Evolutionary conservation across 1,139 yeast genomes (phyloP).

Genomic region (Suhomyces terraborum): DNA sequence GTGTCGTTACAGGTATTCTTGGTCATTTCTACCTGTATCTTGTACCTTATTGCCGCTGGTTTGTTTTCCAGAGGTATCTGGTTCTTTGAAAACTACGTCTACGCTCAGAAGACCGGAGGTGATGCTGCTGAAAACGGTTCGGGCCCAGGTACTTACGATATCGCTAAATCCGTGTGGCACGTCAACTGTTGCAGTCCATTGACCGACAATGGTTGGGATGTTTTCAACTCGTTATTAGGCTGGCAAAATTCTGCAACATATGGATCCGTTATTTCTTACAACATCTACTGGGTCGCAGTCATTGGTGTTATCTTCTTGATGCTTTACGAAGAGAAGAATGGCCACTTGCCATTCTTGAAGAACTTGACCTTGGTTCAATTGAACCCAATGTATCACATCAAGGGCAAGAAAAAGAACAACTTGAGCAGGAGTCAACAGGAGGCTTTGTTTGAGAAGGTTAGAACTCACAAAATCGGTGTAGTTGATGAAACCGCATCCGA

Average conservation of each 20-base stretch:
- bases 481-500: slow-evolving; percentile 14
- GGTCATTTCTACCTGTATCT: slow-evolving; percentile 43
- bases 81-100: slow-evolving; percentile 78
- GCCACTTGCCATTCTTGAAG: slow-evolving; percentile 30
- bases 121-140: slow-evolving; percentile 88
- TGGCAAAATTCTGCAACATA: slow-evolving; percentile 33
- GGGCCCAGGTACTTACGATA: slow-evolving; percentile 94
- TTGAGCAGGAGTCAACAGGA: slow-evolving; percentile 23
- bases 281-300: slow-evolving; percentile 27
- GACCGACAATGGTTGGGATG: slow-evolving; percentile 91
- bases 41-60: slow-evolving; percentile 49
- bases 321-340: slow-evolving; percentile 28
- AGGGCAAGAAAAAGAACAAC: slow-evolving; percentile 28
- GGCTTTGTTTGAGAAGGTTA: slow-evolving; percentile 25
- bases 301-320: slow-evolving; percentile 22
- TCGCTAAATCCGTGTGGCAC: slow-evolving; percentile 83
- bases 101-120: slow-evolving; percentile 51
- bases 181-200: slow-evolving; percentile 95
- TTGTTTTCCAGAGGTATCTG: slow-evolving; percentile 70
- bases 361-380: slow-evolving; percentile 21
- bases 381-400: slow-evolving; percentile 31
- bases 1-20: slow-evolving; percentile 45
- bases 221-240: slow-evolving; percentile 68
- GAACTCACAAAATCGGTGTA: slow-evolving; percentile 16
- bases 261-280: slow-evolving; percentile 30